Evolutionary conservation across 768 basidiomycete genomes (phyloP), one percentile per base, ranked within the genome.

Genomic region (Tubosaeta sp.): DNA sequence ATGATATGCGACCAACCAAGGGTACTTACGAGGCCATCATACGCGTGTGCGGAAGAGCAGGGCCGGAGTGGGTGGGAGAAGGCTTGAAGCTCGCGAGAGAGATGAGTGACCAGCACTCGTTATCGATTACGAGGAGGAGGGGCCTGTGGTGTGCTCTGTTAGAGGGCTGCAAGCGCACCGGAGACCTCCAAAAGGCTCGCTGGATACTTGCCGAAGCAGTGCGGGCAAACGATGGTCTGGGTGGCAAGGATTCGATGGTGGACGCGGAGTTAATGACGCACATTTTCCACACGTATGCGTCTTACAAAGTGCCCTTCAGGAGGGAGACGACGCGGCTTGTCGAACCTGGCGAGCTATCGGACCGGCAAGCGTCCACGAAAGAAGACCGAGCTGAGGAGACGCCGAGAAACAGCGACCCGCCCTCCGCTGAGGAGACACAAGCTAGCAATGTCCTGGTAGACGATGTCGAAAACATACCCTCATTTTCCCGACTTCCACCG

Each of bases 191-290:
- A 3, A 76, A 91, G 43, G 84, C 85, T 22, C 75, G 94, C 58
- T 97, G 94, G 94, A 86, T 97, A 52, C 73, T 98, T 48, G 89
- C 87, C 1, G 93, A 96, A 72, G 81, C 92, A 70, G 71, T 58
- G 47, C 62, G 52, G 43, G 63, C 40, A 19, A 31, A 34, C 36
- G 45, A 54, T 9, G 61, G 59, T 18, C 54, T 52, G 24, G 64
- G 44, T 30, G 48, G 11, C 42, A 64, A 49, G 27, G 67, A 64
- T 16, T 71, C 81, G 22, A 35, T 61, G 32, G 62, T 81, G 19
- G 77, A 88, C 54, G 84, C 87, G 49, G 79, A 84, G 55, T 72
- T 87, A 38, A 84, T 96, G 84, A 77, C 78, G 61, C 87, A 90
- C 59, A 69, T 94, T 27, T 94, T 97, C 68, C 87, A 94, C 68